Evolutionary conservation across 352 stramenopile species (phyloP), one percentile per base, ranked within the genome.

Genomic region (Elongisporangium prolatum): DNA sequence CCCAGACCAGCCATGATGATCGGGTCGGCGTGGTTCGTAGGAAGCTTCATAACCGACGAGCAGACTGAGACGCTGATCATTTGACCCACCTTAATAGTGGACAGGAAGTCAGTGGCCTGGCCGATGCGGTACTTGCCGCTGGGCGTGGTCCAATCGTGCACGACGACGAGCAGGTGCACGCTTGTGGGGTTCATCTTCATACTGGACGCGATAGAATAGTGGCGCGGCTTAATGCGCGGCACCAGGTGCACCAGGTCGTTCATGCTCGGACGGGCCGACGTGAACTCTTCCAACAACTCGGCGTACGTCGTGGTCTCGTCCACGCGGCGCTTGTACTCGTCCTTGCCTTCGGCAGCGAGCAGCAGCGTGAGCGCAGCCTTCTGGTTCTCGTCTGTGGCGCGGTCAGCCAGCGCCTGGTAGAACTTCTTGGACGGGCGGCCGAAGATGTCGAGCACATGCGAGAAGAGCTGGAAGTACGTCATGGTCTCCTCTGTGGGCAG

Each of bases 141-240:
- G 0, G 80, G 84, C 37, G 78, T 94, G 24, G 80, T 90, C 88
- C 86, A 96, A 68, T 94, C 79, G 66, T 95, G 84, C 60, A 91
- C 82, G 18, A 96, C 86, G 40, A 96, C 79, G 22, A 93, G 70
- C 64, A 97, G 59, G 62, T 97, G 84, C 47, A 97, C 84, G 52
- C 78, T 86, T 40, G 66, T 82, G 28, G 84, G 84, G 68, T 92
- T 87, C 69, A 89, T 77, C 74, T 94, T 89, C 75, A 90, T 91
- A 57, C 80, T 93, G 21, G 85, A 96, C n/a, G 87, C 86, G 59
- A 97, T 96, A 47, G 84, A 95, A 73, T 97, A 97, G 71, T 94
- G 86, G n/a, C 88, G 86, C 57, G 88, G 67, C 68, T 89, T 92
- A 61, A 97, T 94, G 56, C 76, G 78, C 28, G 86, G 86, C 61